Base-by-base conservation (phyloP, 805 yeast species). In the Sugiyamaella americana region DNA sequence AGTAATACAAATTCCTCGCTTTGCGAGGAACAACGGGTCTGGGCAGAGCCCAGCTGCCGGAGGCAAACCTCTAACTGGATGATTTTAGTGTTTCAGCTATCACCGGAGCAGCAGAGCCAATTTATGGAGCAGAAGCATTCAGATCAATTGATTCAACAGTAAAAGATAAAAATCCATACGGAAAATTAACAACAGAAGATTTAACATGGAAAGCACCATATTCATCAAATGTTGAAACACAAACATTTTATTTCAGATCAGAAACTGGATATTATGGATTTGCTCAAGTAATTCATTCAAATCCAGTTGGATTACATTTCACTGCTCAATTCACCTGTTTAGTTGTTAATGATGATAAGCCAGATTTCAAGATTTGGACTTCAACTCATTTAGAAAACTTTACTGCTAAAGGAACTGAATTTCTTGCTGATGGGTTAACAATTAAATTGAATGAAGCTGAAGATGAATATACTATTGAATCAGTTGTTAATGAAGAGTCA, bases 41-140 rank as follows among this genome's bases (percentile, higher is more conserved):
- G 32, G 32, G 32, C 32, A 26, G 32, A 26, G 32, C 32, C 32
- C 32, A 26, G 32, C 32, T 13, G 32, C 32, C 32, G 32, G 32
- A 26, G 32, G 32, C 32, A 26, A 8, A 26, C 32, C 32, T 13
- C 32, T 13, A 26, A 8, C 32, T 13, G 11, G 11, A 8, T 34
- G 19, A 30, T 30, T 47, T 41, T 32, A 77, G 88, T 55, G 73
- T 85, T 45, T 86, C 97, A n/a, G 93, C 94, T 4, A 93, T 88
- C 40, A 91, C 97, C 4, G 98, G 98, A 46, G 79, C 95, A 10
- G 96, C 96, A 1, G 98, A 93, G 66, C 98, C 98, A 21, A 95
- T 84, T 62, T 93, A 93, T 60, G 98, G 98, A 44, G 76, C 83
- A 36, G 96, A 84, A 43, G 94, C 95, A 36, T 86, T 93, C 55